Evolutionary conservation across 2,329 filamentous ascomycete genomes (phyloP).

Genomic region (Botrytis deweyae): DNA sequence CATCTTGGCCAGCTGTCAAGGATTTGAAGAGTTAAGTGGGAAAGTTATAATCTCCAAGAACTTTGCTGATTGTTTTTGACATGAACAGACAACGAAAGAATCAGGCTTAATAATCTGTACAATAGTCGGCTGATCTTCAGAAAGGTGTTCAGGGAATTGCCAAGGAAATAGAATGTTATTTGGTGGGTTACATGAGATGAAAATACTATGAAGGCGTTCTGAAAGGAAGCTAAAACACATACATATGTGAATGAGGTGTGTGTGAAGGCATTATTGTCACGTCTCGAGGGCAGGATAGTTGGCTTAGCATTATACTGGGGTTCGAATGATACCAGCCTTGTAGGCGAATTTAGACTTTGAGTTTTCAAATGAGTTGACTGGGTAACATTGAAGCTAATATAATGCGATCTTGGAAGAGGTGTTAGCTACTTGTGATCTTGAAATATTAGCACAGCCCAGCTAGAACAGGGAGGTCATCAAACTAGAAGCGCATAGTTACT

Average conservation of each 20-base stretch:
- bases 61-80: neutral
- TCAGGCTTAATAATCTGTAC: constrained; percentile 81
- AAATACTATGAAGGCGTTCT: neutral
- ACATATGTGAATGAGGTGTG: too few species aligned
- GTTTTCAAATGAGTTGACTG: neutral
- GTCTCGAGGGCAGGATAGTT: neutral
- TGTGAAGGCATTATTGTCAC: neutral
- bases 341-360: neutral
- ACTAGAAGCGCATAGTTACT: neutral
- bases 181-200: neutral
- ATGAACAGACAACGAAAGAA: constrained; percentile 74
- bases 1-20: neutral
- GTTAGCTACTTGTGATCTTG: neutral
- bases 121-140: constrained; percentile 92
- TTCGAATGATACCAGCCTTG: neutral
- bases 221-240: neutral
- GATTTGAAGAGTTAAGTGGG: neutral
- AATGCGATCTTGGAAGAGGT: neutral
- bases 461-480: neutral
- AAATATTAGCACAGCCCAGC: neutral
- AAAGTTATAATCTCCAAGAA: neutral
- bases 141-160: constrained; percentile 63
- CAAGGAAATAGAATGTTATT: constrained; percentile 33
- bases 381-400: neutral
- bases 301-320: neutral